Evolutionary conservation across 108 stramenopile genomes (phyloP).

Genomic region (Seminavis robusta): DNA sequence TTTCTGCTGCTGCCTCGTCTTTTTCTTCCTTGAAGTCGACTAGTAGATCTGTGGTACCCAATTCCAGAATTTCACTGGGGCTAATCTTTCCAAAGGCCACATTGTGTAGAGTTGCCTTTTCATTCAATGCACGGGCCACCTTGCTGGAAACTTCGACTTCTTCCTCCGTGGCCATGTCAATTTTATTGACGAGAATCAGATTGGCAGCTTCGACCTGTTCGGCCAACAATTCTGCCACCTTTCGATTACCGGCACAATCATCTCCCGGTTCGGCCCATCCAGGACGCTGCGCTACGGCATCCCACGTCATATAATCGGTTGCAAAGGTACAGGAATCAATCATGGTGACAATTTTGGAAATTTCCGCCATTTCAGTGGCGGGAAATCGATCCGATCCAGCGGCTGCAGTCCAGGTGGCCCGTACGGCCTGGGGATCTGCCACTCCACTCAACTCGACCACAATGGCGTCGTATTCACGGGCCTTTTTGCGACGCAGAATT

Average conservation of each 20-base stretch:
- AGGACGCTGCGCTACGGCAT: conserved; percentile 51
- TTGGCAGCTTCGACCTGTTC: conserved; percentile 96
- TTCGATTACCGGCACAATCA: conserved; percentile 46
- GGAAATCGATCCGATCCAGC: no score
- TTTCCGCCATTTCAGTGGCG: conserved; percentile 57
- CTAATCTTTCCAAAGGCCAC: conserved; percentile 67
- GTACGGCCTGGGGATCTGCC: conserved; percentile 87
- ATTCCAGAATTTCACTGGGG: conserved; percentile 48
- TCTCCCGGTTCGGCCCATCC: conserved; percentile 62
- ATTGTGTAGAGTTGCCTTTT: conserved; percentile 52
- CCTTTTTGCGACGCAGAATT: no score
- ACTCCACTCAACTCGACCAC: conserved; percentile 94
- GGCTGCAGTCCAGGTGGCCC: conserved; percentile 79
- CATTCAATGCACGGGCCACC: conserved; percentile 75
- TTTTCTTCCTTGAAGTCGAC: conserved; percentile 12
- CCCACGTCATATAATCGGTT: conserved; percentile 86
- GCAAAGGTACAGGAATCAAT: conserved; percentile 89
- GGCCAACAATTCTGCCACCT: conserved; percentile 82
- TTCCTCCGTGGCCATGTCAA: conserved; percentile 71
- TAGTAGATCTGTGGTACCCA: conserved; percentile 5
- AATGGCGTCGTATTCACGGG: conserved; percentile 75
- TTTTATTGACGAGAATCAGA: conserved; percentile 92
- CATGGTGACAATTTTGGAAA: conserved; percentile 82
- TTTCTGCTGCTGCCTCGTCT: conserved; percentile 14
- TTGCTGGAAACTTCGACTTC: conserved; percentile 54